phyloP scores from a whole-genome alignment of 2,329 filamentous ascomycete species.

The Whalleya microplaca region DNA sequence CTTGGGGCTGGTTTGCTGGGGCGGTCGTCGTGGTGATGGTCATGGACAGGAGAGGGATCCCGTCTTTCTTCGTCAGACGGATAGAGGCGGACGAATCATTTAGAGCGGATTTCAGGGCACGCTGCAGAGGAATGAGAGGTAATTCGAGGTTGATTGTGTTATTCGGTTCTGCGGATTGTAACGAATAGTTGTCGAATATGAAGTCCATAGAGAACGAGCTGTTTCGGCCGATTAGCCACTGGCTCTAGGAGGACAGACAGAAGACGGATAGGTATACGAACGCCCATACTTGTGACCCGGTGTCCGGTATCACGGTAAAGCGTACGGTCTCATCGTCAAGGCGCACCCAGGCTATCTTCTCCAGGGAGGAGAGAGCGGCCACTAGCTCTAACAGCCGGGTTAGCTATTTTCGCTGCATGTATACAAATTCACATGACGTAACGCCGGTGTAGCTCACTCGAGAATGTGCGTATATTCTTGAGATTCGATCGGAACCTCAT shows the following conservation, averaged over 20 bases:
- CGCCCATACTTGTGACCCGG: constrained; percentile 96
- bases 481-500: constrained; percentile 71
- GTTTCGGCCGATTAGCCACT: background rate
- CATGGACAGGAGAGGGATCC: constrained; percentile 82
- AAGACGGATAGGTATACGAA: constrained; percentile 50
- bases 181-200: constrained; percentile 83
- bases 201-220: constrained; percentile 72
- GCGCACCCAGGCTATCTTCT: constrained; percentile 88
- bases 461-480: constrained; percentile 68
- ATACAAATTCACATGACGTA: background rate
- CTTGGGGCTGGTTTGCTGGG: constrained; percentile 48
- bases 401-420: background rate
- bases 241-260: background rate
- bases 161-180: constrained; percentile 79
- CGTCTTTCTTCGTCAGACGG: constrained; percentile 90
- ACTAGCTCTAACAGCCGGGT: constrained; percentile 57
- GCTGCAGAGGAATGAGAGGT: constrained; percentile 82
- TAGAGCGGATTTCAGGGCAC: constrained; percentile 87
- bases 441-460: constrained; percentile 49
- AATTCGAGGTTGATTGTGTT: constrained; percentile 98
- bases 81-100: constrained; percentile 82
- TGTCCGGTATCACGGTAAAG: constrained; percentile 94
- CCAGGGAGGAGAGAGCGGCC: constrained; percentile 66
- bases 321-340: constrained; percentile 85
- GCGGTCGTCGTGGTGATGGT: constrained; percentile 82